Conservation (phyloP, 2,329 filamentous ascomycete genomes). For the Clathrospora elynae region DNA sequence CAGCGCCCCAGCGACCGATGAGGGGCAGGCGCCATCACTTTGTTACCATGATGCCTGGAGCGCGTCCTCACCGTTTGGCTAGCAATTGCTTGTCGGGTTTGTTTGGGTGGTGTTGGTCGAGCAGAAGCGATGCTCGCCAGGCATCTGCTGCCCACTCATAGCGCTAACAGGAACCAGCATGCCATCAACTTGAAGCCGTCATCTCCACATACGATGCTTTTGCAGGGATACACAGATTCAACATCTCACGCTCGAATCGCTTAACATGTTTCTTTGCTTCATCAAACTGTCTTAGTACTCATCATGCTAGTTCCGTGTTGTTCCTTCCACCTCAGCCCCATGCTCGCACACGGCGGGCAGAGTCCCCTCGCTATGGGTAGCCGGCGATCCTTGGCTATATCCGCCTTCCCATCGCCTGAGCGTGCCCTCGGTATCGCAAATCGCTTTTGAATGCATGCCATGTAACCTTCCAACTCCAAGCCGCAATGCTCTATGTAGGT, state of each 20-base stretch:
- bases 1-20: conserved; percentile 23
- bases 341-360: conserved; percentile 17
- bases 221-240: conserved; percentile 3
- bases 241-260: not conserved
- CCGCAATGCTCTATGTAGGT: conserved; percentile 40
- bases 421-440: conserved; percentile 23
- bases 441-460: conserved; percentile 40
- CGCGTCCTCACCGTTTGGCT: conserved; percentile 7
- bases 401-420: conserved; percentile 17
- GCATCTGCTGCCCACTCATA: conserved; percentile 24
- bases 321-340: conserved; percentile 19
- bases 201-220: conserved; percentile 21
- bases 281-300: conserved; percentile 25
- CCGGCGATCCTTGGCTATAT: conserved; percentile 16
- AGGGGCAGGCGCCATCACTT: conserved; percentile 27
- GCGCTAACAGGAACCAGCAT: conserved; percentile 14
- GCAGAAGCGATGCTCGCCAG: conserved; percentile 11
- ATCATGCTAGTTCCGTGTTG: conserved; percentile 14
- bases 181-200: conserved; percentile 28
- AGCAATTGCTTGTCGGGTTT: conserved; percentile 13
- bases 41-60: conserved; percentile 13
- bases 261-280: conserved; percentile 4
- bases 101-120: conserved; percentile 23
- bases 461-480: conserved; percentile 43
- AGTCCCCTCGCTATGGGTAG: conserved; percentile 14